These are phyloP conservation scores for Russula vinacea DNA, from an alignment of 768 basidiomycete species.

Conservation along the genomic window DNA sequence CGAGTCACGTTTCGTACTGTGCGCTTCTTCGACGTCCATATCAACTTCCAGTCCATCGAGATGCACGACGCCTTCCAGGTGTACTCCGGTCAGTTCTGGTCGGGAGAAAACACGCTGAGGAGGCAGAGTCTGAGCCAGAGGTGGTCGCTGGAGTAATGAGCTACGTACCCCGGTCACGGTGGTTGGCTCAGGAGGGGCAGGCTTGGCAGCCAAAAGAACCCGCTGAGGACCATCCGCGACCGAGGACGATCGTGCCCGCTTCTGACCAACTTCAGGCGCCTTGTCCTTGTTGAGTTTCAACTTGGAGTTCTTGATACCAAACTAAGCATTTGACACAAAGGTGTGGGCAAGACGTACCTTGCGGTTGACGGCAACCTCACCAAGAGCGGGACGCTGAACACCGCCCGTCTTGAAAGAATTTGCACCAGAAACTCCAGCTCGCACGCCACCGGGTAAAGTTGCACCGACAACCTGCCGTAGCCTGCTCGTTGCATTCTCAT, in stretches of 20 bases:
- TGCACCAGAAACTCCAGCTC: conserved; percentile 42
- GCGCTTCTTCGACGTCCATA: conserved; percentile 59
- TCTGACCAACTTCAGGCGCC: conserved; percentile 46
- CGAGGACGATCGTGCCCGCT: conserved; percentile 64
- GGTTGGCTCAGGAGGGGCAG: conserved; percentile 23
- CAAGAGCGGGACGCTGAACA: conserved; percentile 64
- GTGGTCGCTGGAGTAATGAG: conserved; percentile 35
- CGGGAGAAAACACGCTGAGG: conserved; percentile 43
- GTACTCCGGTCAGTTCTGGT: conserved; percentile 42
- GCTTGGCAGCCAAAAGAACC: conserved; percentile 61
- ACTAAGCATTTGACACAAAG: conserved; percentile 13
- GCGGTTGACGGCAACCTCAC: conserved; percentile 79
- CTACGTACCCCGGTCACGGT: conserved; percentile 29
- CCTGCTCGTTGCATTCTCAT: conserved; percentile 73
- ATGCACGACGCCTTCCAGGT: conserved; percentile 27
- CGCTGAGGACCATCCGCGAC: conserved; percentile 64
- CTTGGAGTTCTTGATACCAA: conserved; percentile 42
- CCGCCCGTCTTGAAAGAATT: conserved; percentile 53
- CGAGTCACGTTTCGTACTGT: conserved; percentile 36
- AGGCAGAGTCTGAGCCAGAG: conserved; percentile 37
- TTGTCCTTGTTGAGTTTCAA: conserved; percentile 49
- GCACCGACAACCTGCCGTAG: conserved; percentile 60
- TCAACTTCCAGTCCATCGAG: conserved; percentile 39
- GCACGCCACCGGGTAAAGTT: conserved; percentile 46
- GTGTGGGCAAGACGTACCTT: conserved; percentile 47